Base-by-base conservation (phyloP, 345 rosid genomes). In the Ceriops decandra region DNA sequence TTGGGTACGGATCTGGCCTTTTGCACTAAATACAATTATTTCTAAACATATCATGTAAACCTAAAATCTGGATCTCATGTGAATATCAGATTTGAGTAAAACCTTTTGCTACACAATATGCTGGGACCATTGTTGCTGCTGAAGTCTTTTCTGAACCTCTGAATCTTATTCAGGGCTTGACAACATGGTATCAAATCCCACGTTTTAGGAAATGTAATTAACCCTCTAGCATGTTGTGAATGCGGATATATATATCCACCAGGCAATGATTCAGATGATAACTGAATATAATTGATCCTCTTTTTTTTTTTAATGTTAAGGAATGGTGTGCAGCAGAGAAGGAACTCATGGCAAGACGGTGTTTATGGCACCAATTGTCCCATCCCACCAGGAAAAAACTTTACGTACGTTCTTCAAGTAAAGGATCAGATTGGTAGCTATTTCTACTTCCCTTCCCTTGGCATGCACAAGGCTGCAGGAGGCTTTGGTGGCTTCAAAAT, bases 341-440 rank as follows among this genome's bases (percentile, higher is more conserved):
- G 91, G 64, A 88, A 90, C 74, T 84, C 88, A 11, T 90, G 93
- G 91, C 91, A 88, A 69, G 96, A 90, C 47, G 96, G 96, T 56
- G 87, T 88, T 13, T 85, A 81, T 7, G 96, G 96, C 58, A 90
- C 96, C 21, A 88, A 85, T 73, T 90, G 96, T 70, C 93, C 91
- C 2, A 88, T 90, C 68, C 90, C 89, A 59, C 90, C 96, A 0
- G 96, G 96, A n/a, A 57, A 67, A 52, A 90, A 90, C 82, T 84
- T 86, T 84, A 86, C 91, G 11, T 90, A 88, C 75, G 81, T 71
- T 60, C 87, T 90, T 49, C 96, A 90, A 77, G 84, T 83, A 57
- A 90, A 90, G 82, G 96, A 90, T 74, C 91, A 90, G 77, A 90
- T 90, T 20, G 96, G 96, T 19, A 90, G 88, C 75, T 88, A 83